Evolutionary conservation across 2,329 filamentous ascomycete genomes (phyloP), one percentile per base, ranked within the genome.

Genomic region (Teratosphaeria nubilosa): DNA sequence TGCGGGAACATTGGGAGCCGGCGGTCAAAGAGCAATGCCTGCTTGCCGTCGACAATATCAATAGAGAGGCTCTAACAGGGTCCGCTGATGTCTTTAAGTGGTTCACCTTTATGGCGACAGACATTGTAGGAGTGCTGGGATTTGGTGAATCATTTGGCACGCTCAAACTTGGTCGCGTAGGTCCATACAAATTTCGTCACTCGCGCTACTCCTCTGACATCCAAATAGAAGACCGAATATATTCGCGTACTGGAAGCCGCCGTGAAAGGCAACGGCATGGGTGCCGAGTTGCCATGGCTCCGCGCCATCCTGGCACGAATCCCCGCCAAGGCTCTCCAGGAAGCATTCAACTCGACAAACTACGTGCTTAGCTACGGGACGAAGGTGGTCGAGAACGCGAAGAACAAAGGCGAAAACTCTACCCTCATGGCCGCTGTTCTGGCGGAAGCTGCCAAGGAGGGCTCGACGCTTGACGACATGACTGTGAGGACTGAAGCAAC

Each of bases 131-230:
- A 1, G 64, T 73, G 53, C 59, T 77, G 4, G 69, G 69, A 45
- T 76, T 76, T 59, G 74, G 75, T 16, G 71, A 75, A 50, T 67
- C 64, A 1, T 75, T 76, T 57, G 63, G 68, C 5, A 75, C 74
- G 65, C 60, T 77, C 10, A 69, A 75, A 52, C 60, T 60, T 9
- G 74, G 73, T 51, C 41, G 41, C 9, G 41, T 48, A 48, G 3
- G 41, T 48, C 41, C 9, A 10, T 5, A 3, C 6, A 20, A 20
- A 6, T 48, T 6, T 48, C 22, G n/a, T 22, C 16, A 48, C 10
- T 11, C n/a, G 41, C 2, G 32, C 32, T 13, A 9, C 32, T 37
- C 9, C 22, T 48, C n/a, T 48, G n/a, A 48, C 3, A 11, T 20
- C n/a, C 4, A 1, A 1, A 20, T 70, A 68, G 59, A 56, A 62